phyloP scores from a whole-genome alignment of 768 basidiomycete species.

The Trametes cubensis region DNA sequence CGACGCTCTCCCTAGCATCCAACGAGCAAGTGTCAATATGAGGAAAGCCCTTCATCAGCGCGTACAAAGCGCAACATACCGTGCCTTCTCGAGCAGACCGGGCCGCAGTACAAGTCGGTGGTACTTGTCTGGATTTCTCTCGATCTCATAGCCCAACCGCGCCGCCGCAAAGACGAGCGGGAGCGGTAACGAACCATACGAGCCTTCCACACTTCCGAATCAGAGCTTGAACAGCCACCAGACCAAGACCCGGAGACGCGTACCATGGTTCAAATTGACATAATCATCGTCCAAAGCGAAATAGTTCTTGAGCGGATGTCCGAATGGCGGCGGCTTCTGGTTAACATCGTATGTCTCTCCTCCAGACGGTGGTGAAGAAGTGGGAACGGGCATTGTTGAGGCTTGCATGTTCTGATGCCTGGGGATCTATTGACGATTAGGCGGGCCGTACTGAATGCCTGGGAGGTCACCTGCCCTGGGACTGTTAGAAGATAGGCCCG shows the following conservation, averaged over 20 bases:
- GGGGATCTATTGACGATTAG: not conserved
- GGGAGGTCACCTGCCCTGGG: too few relatives aligned
- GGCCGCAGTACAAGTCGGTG: constrained; percentile 18
- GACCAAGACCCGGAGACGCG: not conserved
- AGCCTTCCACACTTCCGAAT: constrained; percentile 20
- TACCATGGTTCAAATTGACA: constrained; percentile 68
- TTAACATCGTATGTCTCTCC: constrained; percentile 26
- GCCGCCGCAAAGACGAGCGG: constrained; percentile 20
- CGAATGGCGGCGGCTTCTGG: constrained; percentile 50
- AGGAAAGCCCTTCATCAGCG: not conserved
- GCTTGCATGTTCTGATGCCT: not conserved
- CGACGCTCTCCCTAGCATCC: constrained; percentile 51
- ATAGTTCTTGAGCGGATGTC: constrained; percentile 54
- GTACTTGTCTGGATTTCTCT: constrained; percentile 28
- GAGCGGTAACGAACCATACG: constrained; percentile 27
- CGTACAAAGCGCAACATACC: constrained; percentile 2
- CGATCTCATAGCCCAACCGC: constrained; percentile 17
- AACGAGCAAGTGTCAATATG: constrained; percentile 14
- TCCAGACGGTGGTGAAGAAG: not conserved
- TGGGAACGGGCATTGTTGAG: not conserved
- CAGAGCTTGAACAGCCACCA: too few relatives aligned
- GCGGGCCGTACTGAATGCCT: too few relatives aligned
- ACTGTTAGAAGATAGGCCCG: too few relatives aligned
- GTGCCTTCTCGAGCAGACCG: constrained; percentile 14
- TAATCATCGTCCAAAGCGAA: constrained; percentile 62